Percentiles rank a stretch among this genome's conserved stretches.
Conservation (phyloP, 2,329 filamentous ascomycete genomes). For the Emericellopsis atlantica region DNA sequence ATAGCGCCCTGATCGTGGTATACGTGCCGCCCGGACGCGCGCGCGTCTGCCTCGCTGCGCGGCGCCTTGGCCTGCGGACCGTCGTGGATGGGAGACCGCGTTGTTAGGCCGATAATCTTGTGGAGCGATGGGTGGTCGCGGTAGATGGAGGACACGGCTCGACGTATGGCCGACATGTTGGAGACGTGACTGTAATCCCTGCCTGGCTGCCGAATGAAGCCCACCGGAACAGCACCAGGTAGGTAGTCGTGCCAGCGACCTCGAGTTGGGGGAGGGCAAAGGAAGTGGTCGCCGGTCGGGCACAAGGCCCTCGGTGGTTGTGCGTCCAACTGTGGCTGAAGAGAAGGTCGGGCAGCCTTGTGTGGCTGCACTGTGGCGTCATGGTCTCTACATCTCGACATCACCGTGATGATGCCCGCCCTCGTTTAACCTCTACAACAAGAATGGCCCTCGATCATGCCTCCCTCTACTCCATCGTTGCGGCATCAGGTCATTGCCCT, state of each 20-base stretch:
- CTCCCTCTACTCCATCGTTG: slow-evolving; percentile 38
- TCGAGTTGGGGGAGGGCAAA: background rate
- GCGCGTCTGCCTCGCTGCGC: background rate
- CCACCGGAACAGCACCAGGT: too few relatives aligned
- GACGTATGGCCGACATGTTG: background rate
- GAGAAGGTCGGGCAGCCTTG: background rate
- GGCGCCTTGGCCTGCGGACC: slow-evolving; percentile 1
- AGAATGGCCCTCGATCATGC: slow-evolving; percentile 8
- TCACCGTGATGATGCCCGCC: background rate
- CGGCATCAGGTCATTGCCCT: slow-evolving; percentile 70
- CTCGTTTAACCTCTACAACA: background rate
- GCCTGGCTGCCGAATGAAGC: background rate
- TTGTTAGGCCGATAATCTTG: slow-evolving; percentile 8
- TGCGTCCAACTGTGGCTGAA: background rate
- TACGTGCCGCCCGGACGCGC: slow-evolving; percentile 6
- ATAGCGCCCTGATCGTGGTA: slow-evolving; percentile 18
- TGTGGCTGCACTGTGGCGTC: background rate
- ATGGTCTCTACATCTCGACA: background rate
- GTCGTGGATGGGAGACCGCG: slow-evolving; percentile 6
- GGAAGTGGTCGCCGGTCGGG: too few relatives aligned
- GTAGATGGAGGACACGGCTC: slow-evolving; percentile 1
- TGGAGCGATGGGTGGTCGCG: slow-evolving; percentile 10
- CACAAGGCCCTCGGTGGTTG: too few relatives aligned
- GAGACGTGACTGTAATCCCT: background rate
- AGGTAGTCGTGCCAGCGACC: too few relatives aligned